Base-by-base conservation (phyloP, 192 early-diverging fungal species). In the Phycomyces nitens region DNA sequence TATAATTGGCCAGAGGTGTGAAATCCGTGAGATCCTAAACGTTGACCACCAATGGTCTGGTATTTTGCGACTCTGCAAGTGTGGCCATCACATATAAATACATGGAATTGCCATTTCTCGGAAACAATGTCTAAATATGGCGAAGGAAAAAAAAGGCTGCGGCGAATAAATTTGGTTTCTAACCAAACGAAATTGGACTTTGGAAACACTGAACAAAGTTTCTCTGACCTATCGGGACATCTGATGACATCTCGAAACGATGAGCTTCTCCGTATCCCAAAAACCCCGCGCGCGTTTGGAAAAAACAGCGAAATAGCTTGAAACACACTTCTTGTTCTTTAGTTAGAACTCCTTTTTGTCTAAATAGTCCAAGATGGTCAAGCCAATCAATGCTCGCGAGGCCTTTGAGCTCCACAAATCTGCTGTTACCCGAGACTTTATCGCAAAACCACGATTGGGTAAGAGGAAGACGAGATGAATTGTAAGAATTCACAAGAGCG, bases 341-440 rank as follows among this genome's bases (percentile, higher is more conserved):
- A 42, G 7, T 40, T 29, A 50, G 15, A 12, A 22, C 39, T 20
- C 23, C 26, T 60, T 60, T 41, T 22, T 60, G 1, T 8, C 24
- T 23, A 47, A 21, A 5, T 14, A 60, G 20, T 41, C 21, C 20
- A 60, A 42, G 50, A 62, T 62, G 55, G 58, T 59, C 16, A 53
- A 22, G 10, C 52, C 55, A 20, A 42, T 69, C 41, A 62, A 26
- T 57, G 71, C 74, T 27, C 69, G 74, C 52, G 90, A 96, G 71
- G 90, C 89, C 22, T 88, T 87, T 66, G 81, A 85, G 58, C 76
- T 94, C 59, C 89, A 96, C 77, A 85, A 83, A 21, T 84, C 89
- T n/a, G 94, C 94, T 24, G 91, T 89, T 42, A 94, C 92, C 38
- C 81, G 92, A 68, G 88, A 96, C 79, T 96, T 92, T 70, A 62